Conservation (phyloP, 805 yeast species). For the Metschnikowia lunata region DNA sequence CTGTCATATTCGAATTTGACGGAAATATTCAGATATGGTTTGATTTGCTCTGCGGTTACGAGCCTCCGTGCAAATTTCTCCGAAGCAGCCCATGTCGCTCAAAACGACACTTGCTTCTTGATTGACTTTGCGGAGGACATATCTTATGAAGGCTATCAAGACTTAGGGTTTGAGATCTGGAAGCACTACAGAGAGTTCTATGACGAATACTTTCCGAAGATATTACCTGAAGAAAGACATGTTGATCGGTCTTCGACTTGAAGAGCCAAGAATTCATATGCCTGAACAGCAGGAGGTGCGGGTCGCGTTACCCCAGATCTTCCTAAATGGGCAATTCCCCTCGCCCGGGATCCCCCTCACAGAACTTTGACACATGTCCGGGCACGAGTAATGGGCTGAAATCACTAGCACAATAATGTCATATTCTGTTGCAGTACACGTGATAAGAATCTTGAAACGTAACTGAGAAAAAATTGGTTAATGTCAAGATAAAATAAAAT, state of each 20-base stretch:
- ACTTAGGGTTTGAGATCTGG: constrained; percentile 41
- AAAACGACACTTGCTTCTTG: constrained; percentile 34
- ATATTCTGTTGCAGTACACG: too few relatives aligned
- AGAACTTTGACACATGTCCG: too few relatives aligned
- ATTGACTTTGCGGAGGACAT: constrained; percentile 35
- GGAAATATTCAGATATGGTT: constrained; percentile 52
- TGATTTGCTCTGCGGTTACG: constrained; percentile 43
- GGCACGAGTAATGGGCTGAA: too few relatives aligned
- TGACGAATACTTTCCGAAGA: constrained; percentile 18
- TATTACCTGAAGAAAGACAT: too few relatives aligned
- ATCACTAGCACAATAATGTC: too few relatives aligned
- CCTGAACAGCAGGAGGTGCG: not conserved
- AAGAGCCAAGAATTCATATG: too few relatives aligned
- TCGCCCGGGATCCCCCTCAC: constrained; percentile 5
- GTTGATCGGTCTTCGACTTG: too few relatives aligned
- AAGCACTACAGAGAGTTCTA: constrained; percentile 33
- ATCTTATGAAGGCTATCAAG: constrained; percentile 32
- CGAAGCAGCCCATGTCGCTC: constrained; percentile 19
- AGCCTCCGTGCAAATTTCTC: constrained; percentile 21
- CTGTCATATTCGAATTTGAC: constrained; percentile 49
- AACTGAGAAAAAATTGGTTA: too few relatives aligned
- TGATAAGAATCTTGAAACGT: too few relatives aligned
- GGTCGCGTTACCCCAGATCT: constrained; percentile 24
- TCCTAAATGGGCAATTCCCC: constrained; percentile 9
- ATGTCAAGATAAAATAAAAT: too few relatives aligned